Percentiles rank a stretch among this genome's conserved stretches.
Evolutionary conservation across 2,329 filamentous ascomycete genomes (phyloP).

Genomic region (Ophiocordyceps camponoti-saundersi): DNA sequence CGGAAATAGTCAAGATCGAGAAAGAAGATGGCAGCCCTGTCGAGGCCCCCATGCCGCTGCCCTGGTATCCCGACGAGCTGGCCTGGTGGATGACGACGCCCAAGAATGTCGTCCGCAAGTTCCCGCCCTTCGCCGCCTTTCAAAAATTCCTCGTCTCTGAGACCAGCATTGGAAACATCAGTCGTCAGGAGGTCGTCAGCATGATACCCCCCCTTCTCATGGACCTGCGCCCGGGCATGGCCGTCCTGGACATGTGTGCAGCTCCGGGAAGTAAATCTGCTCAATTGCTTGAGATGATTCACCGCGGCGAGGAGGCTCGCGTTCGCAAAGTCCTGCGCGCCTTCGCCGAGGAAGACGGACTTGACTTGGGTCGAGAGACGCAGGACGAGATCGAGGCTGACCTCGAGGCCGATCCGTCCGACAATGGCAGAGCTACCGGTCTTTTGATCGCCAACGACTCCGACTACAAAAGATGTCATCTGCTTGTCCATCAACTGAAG

Average conservation of each 20-base stretch:
- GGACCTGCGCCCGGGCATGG: slow-evolving; percentile 81
- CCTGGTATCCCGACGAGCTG: slow-evolving; percentile 88
- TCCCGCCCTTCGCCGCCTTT: slow-evolving; percentile 84
- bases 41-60: slow-evolving; percentile 62
- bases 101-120: slow-evolving; percentile 88
- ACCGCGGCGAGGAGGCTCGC: slow-evolving; percentile 77
- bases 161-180: slow-evolving; percentile 94
- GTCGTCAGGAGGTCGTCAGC: slow-evolving; percentile 90
- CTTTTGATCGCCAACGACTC: slow-evolving; percentile 89
- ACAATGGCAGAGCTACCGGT: slow-evolving; percentile 78
- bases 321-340: slow-evolving; percentile 54
- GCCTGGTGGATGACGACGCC: slow-evolving; percentile 98
- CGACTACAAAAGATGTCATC: slow-evolving; percentile 92
- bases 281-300: slow-evolving; percentile 87
- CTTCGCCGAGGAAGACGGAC: slow-evolving; percentile 43
- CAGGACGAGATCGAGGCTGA: slow-evolving; percentile 30
- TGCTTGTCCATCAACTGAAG: slow-evolving; percentile 96
- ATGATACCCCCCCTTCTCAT: slow-evolving; percentile 96
- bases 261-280: slow-evolving; percentile 95
- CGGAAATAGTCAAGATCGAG: slow-evolving; percentile 71
- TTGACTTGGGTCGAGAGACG: slow-evolving; percentile 29
- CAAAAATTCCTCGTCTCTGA: slow-evolving; percentile 97
- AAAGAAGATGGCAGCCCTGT: slow-evolving; percentile 69
- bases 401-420: slow-evolving; percentile 42
- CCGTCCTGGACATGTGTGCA: slow-evolving; percentile 87